Base-by-base conservation (phyloP, 2,329 filamentous ascomycete genomes). In the Esteya vermicola region DNA sequence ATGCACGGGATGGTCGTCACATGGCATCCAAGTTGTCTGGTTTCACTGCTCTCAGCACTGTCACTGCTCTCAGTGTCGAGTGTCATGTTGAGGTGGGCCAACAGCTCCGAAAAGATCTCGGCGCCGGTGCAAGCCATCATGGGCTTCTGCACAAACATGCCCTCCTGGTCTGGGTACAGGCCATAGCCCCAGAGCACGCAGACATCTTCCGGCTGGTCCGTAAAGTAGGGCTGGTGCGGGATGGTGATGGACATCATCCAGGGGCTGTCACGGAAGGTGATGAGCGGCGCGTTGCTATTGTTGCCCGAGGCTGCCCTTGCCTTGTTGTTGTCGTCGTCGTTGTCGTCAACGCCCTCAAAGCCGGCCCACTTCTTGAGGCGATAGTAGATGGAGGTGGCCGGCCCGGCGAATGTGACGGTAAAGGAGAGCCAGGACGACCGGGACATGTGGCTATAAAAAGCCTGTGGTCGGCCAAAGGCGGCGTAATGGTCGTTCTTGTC, bases 211-310 rank as follows among this genome's bases (percentile, higher is more conserved):
- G 56, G 53, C 40, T 63, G 60, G 28, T 49, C 47, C 8, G 51
- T 38, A 39, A 62, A 61, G 38, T 60, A 49, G 1, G 59, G 60
- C 33, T 64, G 61, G 13, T 48, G 46, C 7, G 60, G 60, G 20
- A 63, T 47, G 6, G 51, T 55, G n/a, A 61, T 50, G 35, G 46
- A 57, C 21, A 64, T 39, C 3, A 57, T 47, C 61, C 61, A 64
- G 14, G 47, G 48, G 42, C 54, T 57, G 33, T 63, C 55, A 38
- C 52, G 52, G 14, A 62, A 47, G 0, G 55, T 57, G 21, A 62
- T 49, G 9, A 62, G 50, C 3, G 53, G 51, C 1, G 31, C 43
- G 37, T 41, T 40, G 43, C 31, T 45, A 40, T 40, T 43, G 31
- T 27, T 42, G n/a, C n/a, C n/a, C n/a, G 26, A 23, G 25, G 28